A percentile compares a stretch with the other conserved stretches of the same genome.
phyloP scores from a whole-genome alignment of 2,329 filamentous ascomycete species.

The Phoma sp. region DNA sequence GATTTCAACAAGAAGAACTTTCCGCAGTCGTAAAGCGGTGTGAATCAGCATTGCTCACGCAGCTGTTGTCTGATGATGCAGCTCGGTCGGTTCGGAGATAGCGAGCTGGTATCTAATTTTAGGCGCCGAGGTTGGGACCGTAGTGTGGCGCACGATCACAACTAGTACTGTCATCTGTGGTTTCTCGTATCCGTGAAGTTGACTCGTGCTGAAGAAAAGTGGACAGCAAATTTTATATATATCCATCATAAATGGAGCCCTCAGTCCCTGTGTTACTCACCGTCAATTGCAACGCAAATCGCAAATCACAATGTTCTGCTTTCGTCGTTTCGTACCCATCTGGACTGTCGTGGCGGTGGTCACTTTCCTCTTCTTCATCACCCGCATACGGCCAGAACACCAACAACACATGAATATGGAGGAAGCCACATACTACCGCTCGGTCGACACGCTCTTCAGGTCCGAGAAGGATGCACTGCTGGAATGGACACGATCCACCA shows the following conservation, averaged over 20 bases:
- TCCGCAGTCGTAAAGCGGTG: neutral
- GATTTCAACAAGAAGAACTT: conserved; percentile 44
- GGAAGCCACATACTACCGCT: conserved; percentile 11
- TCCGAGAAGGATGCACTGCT: conserved; percentile 15
- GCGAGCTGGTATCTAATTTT: conserved; percentile 17
- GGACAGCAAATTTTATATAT: conserved; percentile 19
- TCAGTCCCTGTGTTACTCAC: neutral
- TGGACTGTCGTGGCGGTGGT: conserved; percentile 12
- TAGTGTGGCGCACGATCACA: conserved; percentile 7
- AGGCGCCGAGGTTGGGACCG: conserved; percentile 12
- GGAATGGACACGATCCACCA: conserved; percentile 12
- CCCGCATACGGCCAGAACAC: conserved; percentile 6
- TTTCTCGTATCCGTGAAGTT: conserved; percentile 10
- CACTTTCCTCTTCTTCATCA: conserved; percentile 10
- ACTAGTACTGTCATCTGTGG: conserved; percentile 9
- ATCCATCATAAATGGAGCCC: neutral
- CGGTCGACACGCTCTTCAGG: conserved; percentile 12
- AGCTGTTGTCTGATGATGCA: conserved; percentile 9
- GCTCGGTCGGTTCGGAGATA: conserved; percentile 13
- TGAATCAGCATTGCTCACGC: neutral
- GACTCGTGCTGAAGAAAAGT: conserved; percentile 17
- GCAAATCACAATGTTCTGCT: conserved; percentile 10
- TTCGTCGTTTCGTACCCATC: conserved; percentile 15
- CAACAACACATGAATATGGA: conserved; percentile 6
- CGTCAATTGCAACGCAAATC: neutral